Percentiles rank a stretch among this genome's conserved stretches.
Evolutionary conservation across 1,284 basidiomycete species (phyloP).

Genomic region (Sparassis latifolia): DNA sequence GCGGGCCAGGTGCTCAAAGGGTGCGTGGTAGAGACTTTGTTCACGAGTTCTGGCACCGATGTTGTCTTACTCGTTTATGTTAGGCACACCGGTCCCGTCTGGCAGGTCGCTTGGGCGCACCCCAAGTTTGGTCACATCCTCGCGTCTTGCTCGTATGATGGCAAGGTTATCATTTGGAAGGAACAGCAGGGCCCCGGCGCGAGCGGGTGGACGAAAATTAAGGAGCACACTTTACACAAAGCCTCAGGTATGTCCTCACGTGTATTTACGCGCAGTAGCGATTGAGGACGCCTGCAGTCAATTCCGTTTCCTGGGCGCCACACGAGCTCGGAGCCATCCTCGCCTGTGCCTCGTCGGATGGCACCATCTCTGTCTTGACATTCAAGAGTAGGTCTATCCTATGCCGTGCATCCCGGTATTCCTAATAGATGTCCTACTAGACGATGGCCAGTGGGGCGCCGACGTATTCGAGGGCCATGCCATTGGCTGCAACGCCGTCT

Average conservation of each 20-base stretch:
- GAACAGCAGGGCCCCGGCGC: conserved; percentile 61
- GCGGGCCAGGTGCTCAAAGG: conserved; percentile 77
- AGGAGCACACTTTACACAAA: conserved; percentile 92
- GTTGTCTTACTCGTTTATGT: neutral
- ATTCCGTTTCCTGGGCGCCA: conserved; percentile 97
- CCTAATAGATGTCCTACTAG: conserved; percentile 33
- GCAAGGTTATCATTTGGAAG: conserved; percentile 98
- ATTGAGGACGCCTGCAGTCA: conserved; percentile 48
- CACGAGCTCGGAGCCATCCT: conserved; percentile 96
- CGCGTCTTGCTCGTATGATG: conserved; percentile 96
- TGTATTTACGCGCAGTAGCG: neutral
- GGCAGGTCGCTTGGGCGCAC: conserved; percentile 99
- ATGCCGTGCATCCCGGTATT: neutral
- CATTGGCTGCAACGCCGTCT: conserved; percentile 95
- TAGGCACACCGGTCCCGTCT: conserved; percentile 94
- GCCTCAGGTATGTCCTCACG: conserved; percentile 67
- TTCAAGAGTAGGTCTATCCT: conserved; percentile 78
- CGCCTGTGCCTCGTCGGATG: conserved; percentile 97
- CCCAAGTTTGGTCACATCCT: conserved; percentile 96
- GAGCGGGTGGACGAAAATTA: conserved; percentile 86
- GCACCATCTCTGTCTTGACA: conserved; percentile 92
- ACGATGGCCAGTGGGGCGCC: conserved; percentile 94
- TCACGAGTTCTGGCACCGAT: neutral
- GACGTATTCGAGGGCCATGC: conserved; percentile 95
- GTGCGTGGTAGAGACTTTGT: conserved; percentile 36